These are phyloP conservation scores for Cordyceps cicadae DNA, from an alignment of 2,329 filamentous ascomycete species.

Conservation along the genomic window DNA sequence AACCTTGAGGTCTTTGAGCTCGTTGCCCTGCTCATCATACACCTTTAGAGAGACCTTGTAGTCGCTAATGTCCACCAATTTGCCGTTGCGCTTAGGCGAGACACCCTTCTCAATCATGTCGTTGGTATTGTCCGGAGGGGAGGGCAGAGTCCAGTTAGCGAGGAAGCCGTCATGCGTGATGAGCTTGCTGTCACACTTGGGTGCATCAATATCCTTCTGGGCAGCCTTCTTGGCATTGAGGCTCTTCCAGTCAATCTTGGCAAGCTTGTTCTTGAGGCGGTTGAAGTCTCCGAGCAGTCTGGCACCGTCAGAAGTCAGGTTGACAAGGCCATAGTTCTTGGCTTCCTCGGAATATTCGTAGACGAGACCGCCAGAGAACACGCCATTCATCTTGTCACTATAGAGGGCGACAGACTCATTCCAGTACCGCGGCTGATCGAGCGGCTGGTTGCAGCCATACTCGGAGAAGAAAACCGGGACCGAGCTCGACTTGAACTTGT, in stretches of 20 bases:
- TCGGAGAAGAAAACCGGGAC: constrained; percentile 79
- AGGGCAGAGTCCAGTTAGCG: constrained; percentile 71
- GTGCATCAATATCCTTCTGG: constrained; percentile 41
- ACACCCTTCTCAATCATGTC: constrained; percentile 72
- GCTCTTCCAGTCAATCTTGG: constrained; percentile 60
- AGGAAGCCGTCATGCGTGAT: constrained; percentile 63
- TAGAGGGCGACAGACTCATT: constrained; percentile 70
- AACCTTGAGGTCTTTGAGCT: constrained; percentile 39
- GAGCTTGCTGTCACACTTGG: constrained; percentile 56
- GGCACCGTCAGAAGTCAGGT: constrained; percentile 49
- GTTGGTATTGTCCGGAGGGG: constrained; percentile 56
- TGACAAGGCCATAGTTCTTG: constrained; percentile 58
- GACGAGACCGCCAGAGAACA: constrained; percentile 68
- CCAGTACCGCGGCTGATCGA: constrained; percentile 59
- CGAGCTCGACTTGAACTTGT: constrained; percentile 55
- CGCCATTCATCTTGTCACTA: constrained; percentile 56
- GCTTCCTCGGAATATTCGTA: constrained; percentile 72
- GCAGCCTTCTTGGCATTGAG: constrained; percentile 56
- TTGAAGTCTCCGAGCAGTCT: constrained; percentile 58
- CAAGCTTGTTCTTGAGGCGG: constrained; percentile 67
- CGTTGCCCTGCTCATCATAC: constrained; percentile 32
- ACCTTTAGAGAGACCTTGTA: constrained; percentile 47
- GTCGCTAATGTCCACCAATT: constrained; percentile 59
- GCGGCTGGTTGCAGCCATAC: constrained; percentile 61
- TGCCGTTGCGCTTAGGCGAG: constrained; percentile 51